A percentile compares a stretch with the other conserved stretches of the same genome.
Conservation (phyloP, 768 basidiomycete species). For the Auriscalpium microsporum region DNA sequence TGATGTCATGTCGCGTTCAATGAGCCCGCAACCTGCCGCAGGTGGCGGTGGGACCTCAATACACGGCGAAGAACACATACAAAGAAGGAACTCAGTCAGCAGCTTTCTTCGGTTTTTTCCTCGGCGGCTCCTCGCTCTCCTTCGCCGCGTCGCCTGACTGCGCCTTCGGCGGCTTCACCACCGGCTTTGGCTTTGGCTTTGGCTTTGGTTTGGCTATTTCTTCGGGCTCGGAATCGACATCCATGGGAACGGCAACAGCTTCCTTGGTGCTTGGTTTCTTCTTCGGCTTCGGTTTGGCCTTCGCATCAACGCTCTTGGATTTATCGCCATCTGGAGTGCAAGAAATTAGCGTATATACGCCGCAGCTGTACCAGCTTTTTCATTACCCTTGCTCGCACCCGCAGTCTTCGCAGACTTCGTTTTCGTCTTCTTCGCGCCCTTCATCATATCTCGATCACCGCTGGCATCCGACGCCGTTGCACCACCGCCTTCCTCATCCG, state of each 20-base stretch:
- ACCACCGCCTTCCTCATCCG: conserved; percentile 52
- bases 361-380: conserved; percentile 20
- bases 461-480: conserved; percentile 80
- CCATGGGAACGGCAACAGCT: conserved; percentile 31
- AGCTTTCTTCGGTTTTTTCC: conserved; percentile 67
- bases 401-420: conserved; percentile 30
- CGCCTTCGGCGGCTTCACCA: conserved; percentile 30
- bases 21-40: too few relatives aligned
- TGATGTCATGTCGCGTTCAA: too few relatives aligned
- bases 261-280: conserved; percentile 37
- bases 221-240: conserved; percentile 26
- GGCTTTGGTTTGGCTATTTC: conserved; percentile 31
- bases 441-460: conserved; percentile 61
- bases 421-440: conserved; percentile 32
- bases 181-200: conserved; percentile 36
- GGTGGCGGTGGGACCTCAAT: too few relatives aligned
- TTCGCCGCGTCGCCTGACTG: not conserved
- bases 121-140: conserved; percentile 46
- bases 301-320: conserved; percentile 24
- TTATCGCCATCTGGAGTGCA: conserved; percentile 6
- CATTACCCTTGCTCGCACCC: conserved; percentile 29
- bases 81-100: conserved; percentile 20
- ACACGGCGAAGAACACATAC: not conserved
- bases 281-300: conserved; percentile 35
- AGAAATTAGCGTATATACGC: too few relatives aligned